Base-by-base conservation (phyloP, 129 eudicot species). In the Tanacetum coccineum region DNA sequence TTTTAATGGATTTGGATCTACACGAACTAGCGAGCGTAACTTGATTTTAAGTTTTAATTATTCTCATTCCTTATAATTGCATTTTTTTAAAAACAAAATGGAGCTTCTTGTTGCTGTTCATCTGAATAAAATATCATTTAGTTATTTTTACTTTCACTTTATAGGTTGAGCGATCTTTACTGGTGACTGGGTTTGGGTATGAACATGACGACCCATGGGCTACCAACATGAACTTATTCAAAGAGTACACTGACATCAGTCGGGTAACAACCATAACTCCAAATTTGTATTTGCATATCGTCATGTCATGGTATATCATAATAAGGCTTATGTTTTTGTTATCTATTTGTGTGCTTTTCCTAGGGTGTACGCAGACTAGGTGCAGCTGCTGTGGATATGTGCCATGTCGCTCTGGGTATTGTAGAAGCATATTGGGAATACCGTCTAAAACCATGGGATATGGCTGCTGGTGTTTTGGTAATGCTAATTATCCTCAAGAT, bases 391-490 rank as follows among this genome's bases (percentile, higher is more conserved):
- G 99, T 89, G 44, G 99, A 94, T 80, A 89, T 94, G 97, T 94
- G 97, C 81, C 99, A 94, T 47, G 99, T 94, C 6, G 95, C 99
- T 61, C 62, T 94, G 70, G 99, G 99, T 30, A 89, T 89, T 54
- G 97, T 77, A 55, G 99, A 94, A 82, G 91, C 88, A 26, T 94
- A 89, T 73, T 94, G 99, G 99, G 97, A 94, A 66, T 89, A 89
- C 83, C 97, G 95, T 82, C 78, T 94, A 53, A 94, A 89, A 80
- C 99, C 99, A 25, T 94, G 99, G 99, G 99, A 94, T 76, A 89
- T 89, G 97, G 99, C 97, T 79, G 99, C 99, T 71, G 99, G 99
- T 40, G 97, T 89, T 80, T 66, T 94, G 97, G 99, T 94, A 94
- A 80, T 61, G 62, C 57, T 74, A 48, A 48, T 73, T 62, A 50